These are phyloP conservation scores for Paxillus rubicundulus DNA, from an alignment of 768 basidiomycete genomes.

Conservation along the genomic window DNA sequence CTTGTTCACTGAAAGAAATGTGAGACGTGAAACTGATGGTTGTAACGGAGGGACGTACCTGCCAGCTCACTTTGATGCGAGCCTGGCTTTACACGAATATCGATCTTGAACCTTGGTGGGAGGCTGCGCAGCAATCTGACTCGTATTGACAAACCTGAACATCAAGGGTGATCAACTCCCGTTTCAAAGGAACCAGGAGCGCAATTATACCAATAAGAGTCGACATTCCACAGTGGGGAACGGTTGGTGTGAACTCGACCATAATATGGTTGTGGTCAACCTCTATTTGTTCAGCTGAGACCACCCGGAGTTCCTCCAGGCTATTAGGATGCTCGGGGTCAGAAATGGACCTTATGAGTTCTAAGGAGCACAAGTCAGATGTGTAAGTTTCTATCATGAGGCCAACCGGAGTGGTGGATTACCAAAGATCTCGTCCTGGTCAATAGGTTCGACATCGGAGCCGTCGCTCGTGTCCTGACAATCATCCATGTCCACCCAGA, in stretches of 20 bases:
- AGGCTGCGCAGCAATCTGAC: conserved; percentile 87
- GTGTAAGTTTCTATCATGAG: background rate
- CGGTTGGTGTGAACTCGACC: conserved; percentile 96
- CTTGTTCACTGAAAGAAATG: conserved; percentile 73
- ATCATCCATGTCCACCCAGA: conserved; percentile 58
- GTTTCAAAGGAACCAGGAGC: background rate
- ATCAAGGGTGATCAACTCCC: background rate
- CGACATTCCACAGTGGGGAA: conserved; percentile 97
- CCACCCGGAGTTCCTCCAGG: conserved; percentile 92
- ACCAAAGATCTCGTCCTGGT: conserved; percentile 94
- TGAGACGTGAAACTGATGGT: background rate
- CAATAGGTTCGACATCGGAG: conserved; percentile 64
- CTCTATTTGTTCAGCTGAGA: conserved; percentile 82
- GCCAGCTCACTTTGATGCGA: conserved; percentile 94
- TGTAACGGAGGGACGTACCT: conserved; percentile 44
- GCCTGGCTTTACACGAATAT: conserved; percentile 89
- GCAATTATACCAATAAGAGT: conserved; percentile 78
- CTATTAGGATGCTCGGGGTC: conserved; percentile 96
- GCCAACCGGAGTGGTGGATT: conserved; percentile 7
- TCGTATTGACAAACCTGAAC: conserved; percentile 86
- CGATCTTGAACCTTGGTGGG: conserved; percentile 91
- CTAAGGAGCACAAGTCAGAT: conserved; percentile 39
- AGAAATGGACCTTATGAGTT: conserved; percentile 86
- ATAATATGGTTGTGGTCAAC: conserved; percentile 62
- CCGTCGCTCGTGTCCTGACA: conserved; percentile 37